phyloP scores from a whole-genome alignment of 2,329 filamentous ascomycete genomes.

The Cladosporium sp. region DNA sequence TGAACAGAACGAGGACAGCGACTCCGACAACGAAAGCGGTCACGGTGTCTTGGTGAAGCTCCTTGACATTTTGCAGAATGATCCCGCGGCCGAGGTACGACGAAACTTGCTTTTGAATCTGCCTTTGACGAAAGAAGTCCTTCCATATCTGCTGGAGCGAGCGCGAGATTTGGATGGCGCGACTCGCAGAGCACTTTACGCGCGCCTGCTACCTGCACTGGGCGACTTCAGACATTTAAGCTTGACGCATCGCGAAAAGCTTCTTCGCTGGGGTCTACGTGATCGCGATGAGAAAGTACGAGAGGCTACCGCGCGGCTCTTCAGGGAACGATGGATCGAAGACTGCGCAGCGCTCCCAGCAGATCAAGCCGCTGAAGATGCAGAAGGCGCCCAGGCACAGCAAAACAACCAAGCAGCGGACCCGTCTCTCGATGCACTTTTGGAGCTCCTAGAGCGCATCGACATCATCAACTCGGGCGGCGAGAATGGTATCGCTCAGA shows the following conservation, averaged over 20 bases:
- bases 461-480: conserved; percentile 87
- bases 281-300: conserved; percentile 93
- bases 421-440: conserved; percentile 74
- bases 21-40: conserved; percentile 61
- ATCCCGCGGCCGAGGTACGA: conserved; percentile 89
- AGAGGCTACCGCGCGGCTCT: conserved; percentile 83
- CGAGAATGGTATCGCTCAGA: conserved; percentile 83
- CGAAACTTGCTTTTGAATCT: conserved; percentile 84
- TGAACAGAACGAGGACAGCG: conserved; percentile 61
- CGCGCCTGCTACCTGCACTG: conserved; percentile 76
- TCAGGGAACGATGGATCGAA: conserved; percentile 96
- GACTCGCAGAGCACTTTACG: conserved; percentile 81
- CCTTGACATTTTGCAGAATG: conserved; percentile 84
- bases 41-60: conserved; percentile 76
- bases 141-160: conserved; percentile 84
- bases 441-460: conserved; percentile 89
- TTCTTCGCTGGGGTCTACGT: conserved; percentile 88
- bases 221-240: conserved; percentile 94
- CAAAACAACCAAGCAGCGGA: conserved; percentile 49
- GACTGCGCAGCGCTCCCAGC: conserved; percentile 73
- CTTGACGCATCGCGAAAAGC: conserved; percentile 89
- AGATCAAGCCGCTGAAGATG: conserved; percentile 52
- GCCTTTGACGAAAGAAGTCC: conserved; percentile 75
- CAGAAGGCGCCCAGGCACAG: conserved; percentile 46
- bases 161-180: conserved; percentile 83